Base-by-base conservation (phyloP, 768 basidiomycete species). In the Amanita molliuscula region DNA sequence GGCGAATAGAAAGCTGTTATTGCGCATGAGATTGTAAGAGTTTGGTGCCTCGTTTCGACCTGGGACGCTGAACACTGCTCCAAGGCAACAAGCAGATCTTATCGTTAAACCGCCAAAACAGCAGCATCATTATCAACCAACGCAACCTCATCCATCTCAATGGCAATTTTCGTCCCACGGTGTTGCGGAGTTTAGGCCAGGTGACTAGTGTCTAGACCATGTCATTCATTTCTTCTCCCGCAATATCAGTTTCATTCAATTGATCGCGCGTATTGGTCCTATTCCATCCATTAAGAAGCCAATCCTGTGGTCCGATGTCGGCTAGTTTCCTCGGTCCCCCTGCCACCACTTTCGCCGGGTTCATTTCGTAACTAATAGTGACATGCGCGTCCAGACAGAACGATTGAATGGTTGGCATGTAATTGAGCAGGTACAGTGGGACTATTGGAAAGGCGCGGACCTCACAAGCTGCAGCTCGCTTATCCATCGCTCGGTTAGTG, bases 1-100 rank as follows among this genome's bases (percentile, higher is more conserved):
- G 9, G 73, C 81, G 31, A 91, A 91, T 55, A 70, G 82, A 53
- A 90, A 89, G 62, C 66, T 92, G 16, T 64, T 92, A n/a, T 65
- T 92, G 48, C 74, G 90, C 21, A 87, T 94, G 83, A 74, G 78
- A 55, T 62, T 95, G 91, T 93, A 55, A 61, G 88, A 71, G 11
- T 26, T 3, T 29, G 26, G 21, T 7, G 13, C 33, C 16, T 50
- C 33, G 20, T n/a, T 35, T 41, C 6, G 38, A 33, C 6, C 29
- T 13, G 23, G 48, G 15, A 8, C 47, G 31, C 31, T 31, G 23
- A 35, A 47, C 9, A 4, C 13, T 10, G 29, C 29, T 48, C 21
- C 28, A 55, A 90, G 89, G 50, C 82, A 89, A 69, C 87, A 90
- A 69, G 82, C 85, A 7, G 89, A 90, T 31, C 68, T 91, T 13